A percentile compares a stretch with the other conserved stretches of the same genome.
phyloP scores from a whole-genome alignment of 2,329 filamentous ascomycete genomes.

The Colletotrichum spaethianum region DNA sequence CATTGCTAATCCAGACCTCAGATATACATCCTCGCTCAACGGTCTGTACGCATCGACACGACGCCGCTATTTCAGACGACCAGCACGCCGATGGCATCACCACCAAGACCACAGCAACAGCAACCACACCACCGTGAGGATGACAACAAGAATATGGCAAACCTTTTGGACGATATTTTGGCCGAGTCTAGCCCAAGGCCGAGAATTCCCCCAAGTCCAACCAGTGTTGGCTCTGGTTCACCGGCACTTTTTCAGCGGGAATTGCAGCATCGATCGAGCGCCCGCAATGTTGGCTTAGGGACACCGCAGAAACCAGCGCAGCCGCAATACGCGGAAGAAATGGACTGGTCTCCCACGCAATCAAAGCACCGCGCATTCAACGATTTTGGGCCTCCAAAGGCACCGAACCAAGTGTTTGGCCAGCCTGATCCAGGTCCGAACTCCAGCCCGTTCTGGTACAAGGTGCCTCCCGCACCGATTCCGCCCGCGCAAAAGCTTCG shows the following conservation, averaged over 20 bases:
- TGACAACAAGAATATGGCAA: constrained; percentile 60
- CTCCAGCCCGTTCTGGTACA: constrained; percentile 76
- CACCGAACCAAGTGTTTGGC: constrained; percentile 60
- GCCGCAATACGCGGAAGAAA: constrained; percentile 67
- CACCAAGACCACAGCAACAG: constrained; percentile 39
- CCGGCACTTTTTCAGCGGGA: constrained; percentile 40
- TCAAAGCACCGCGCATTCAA: constrained; percentile 71
- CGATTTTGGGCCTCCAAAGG: constrained; percentile 56
- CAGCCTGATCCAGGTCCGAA: constrained; percentile 61
- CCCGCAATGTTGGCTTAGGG: constrained; percentile 32
- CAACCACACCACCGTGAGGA: constrained; percentile 44
- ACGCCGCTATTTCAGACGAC: constrained; percentile 65
- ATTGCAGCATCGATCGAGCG: constrained; percentile 36
- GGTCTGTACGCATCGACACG: constrained; percentile 69
- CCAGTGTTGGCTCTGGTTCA: constrained; percentile 40
- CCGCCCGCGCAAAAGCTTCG: constrained; percentile 74
- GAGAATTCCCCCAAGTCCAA: constrained; percentile 30
- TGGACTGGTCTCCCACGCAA: constrained; percentile 81
- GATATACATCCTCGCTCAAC: constrained; percentile 61
- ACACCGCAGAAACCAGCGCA: constrained; percentile 43
- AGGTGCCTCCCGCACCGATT: constrained; percentile 77
- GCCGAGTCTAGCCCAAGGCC: constrained; percentile 44
- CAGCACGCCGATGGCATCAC: constrained; percentile 44
- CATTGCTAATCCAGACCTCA: constrained; percentile 48
- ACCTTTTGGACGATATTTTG: constrained; percentile 62